A percentile compares a stretch with the other conserved stretches of the same genome.
These are phyloP conservation scores for Trichosanthes cucumerina DNA, from an alignment of 306 rosid species.

Conservation along the genomic window DNA sequence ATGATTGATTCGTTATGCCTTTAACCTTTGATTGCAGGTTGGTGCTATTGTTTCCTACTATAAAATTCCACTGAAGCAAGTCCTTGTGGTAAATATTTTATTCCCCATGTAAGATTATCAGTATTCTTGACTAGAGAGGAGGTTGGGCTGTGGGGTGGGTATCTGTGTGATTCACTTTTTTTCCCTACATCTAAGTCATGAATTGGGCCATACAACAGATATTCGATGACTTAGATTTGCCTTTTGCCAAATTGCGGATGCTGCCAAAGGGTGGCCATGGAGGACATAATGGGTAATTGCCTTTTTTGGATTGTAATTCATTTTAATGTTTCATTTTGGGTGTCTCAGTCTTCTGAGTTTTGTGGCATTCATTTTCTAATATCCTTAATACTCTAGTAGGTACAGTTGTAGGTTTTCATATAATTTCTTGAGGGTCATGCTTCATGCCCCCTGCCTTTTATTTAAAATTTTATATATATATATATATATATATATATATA, in stretches of 20 bases:
- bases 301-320: slow-evolving; percentile 9
- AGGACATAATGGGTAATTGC: slow-evolving; percentile 85
- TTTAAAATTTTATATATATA: neutral
- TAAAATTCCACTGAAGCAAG: slow-evolving; percentile 88
- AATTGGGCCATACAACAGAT: slow-evolving; percentile 36
- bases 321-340: neutral
- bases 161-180: neutral
- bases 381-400: neutral
- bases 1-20: slow-evolving; percentile 21
- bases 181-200: neutral
- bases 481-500: no score
- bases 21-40: slow-evolving; percentile 44
- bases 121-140: neutral
- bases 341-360: slow-evolving; percentile 4
- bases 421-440: neutral
- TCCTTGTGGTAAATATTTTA: slow-evolving; percentile 51
- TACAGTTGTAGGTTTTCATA: neutral
- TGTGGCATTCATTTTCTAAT: neutral
- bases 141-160: neutral
- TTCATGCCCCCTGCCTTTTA: neutral
- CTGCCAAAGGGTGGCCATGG: slow-evolving; percentile 98
- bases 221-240: slow-evolving; percentile 87
- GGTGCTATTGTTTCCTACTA: slow-evolving; percentile 80
- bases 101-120: neutral
- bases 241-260: slow-evolving; percentile 71